phyloP scores from a whole-genome alignment of 768 basidiomycete species.

The Trametes meyenii region DNA sequence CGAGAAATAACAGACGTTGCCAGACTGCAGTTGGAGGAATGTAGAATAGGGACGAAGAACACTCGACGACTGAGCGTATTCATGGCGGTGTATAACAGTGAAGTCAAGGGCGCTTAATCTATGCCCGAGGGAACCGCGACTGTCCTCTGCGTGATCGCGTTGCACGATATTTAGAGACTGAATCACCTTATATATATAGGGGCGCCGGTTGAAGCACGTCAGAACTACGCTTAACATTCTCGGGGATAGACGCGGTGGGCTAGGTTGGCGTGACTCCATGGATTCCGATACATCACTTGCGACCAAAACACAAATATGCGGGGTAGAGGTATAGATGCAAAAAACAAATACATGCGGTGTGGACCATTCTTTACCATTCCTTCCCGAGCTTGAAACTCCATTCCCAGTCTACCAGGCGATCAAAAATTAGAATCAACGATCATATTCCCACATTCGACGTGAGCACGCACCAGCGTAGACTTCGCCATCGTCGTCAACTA shows the following conservation, averaged over 20 bases:
- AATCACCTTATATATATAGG: background rate
- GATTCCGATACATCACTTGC: slow-evolving; percentile 23
- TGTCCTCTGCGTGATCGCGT: background rate
- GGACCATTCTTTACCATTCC: slow-evolving; percentile 68
- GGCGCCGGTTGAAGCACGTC: background rate
- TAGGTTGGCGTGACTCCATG: background rate
- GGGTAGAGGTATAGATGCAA: slow-evolving; percentile 25
- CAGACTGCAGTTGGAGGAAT: background rate
- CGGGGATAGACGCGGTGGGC: background rate
- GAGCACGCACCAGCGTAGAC: slow-evolving; percentile 70
- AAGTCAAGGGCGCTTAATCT: background rate
- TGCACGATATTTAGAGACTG: background rate
- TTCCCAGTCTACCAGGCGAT: background rate
- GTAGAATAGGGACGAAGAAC: background rate
- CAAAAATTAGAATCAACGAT: background rate
- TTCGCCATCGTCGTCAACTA: slow-evolving; percentile 84
- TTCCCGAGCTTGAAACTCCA: slow-evolving; percentile 80
- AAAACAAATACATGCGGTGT: slow-evolving; percentile 31
- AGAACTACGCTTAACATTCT: background rate
- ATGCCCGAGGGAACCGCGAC: no score
- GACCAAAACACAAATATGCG: slow-evolving; percentile 21
- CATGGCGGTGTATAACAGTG: slow-evolving; percentile 2
- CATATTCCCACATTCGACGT: background rate
- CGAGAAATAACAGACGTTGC: background rate
- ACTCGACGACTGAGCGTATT: slow-evolving; percentile 5